Evolutionary conservation across 2,329 filamentous ascomycete genomes (phyloP).

Genomic region (Juglanconis sp.): DNA sequence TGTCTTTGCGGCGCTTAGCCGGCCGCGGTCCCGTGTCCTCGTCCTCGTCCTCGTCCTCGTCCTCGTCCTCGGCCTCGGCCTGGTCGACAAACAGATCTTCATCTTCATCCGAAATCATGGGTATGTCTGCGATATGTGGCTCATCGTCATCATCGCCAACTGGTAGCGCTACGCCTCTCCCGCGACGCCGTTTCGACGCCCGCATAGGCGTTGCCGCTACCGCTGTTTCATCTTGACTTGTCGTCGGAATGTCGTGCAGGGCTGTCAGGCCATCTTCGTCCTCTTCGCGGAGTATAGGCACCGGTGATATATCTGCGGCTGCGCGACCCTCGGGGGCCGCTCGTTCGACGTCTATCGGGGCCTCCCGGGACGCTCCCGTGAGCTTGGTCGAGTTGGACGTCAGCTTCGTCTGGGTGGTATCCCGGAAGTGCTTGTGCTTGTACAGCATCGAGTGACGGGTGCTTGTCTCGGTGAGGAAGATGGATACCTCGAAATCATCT

Average conservation of each 20-base stretch:
- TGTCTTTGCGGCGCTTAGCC: constrained; percentile 43
- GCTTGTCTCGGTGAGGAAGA: constrained; percentile 84
- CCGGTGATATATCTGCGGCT: constrained; percentile 28
- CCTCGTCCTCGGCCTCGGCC: constrained; percentile 20
- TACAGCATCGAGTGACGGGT: constrained; percentile 83
- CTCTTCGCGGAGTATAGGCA: constrained; percentile 47
- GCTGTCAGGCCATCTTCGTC: constrained; percentile 57
- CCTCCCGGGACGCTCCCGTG: constrained; percentile 52
- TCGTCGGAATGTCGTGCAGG: constrained; percentile 54
- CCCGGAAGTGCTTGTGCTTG: constrained; percentile 76
- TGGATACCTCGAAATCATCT: constrained; percentile 95
- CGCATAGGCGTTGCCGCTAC: constrained; percentile 24
- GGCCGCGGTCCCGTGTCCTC: constrained; percentile 40
- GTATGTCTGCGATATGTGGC: constrained; percentile 27
- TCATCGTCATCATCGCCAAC: constrained; percentile 28
- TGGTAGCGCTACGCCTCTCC: constrained; percentile 27
- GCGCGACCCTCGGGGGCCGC: constrained; percentile 27
- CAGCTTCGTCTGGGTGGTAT: constrained; percentile 50
- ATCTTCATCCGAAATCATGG: constrained; percentile 18
- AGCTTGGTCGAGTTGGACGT: constrained; percentile 62
- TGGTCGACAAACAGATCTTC: constrained; percentile 22
- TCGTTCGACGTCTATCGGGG: constrained; percentile 50
- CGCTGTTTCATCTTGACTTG: constrained; percentile 28
- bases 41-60: constrained; percentile 29
- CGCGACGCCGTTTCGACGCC: constrained; percentile 28